Base-by-base conservation (phyloP, 257 asterid genomes). In the Nicotiana otophora region DNA sequence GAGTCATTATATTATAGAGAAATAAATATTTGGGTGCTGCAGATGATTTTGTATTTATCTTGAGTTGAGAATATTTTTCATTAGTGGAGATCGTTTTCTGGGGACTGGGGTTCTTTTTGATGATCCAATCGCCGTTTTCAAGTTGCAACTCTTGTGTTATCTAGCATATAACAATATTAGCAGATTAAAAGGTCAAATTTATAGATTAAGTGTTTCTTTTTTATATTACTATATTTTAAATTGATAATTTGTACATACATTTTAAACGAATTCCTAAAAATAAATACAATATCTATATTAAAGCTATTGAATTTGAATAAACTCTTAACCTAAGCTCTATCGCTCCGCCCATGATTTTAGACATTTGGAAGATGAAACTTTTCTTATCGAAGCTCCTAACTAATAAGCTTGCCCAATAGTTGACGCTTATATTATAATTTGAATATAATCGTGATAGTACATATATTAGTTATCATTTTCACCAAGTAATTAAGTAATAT, bases 281-380 rank as follows among this genome's bases (percentile, higher is more conserved):
- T 3, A 1, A 39, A 7, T 39, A 39, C 2, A 0, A 7, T 7
- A 39, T 39, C 2, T 39, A 42, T 42, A 42, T 42, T 3, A 42
- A 42, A 42, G 1, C 2, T 42, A 42, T 42, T 8, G 48, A 0
- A 42, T 0, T 42, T 0, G 4, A 0, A 2, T 0, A 2, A 0
- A 39, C 3, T 10, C 51, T 8, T 8, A 8, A 1, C 11, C 12
- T 9, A 39, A 39, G 2, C 48, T 39, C 48, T 39, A 39, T 10
- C 9, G 46, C 2, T 36, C 46, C 2, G 46, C 46, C 46, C 46
- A 8, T 42, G 11, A 54, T 62, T 62, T 14, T 15, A 20, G 20
- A 20, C 14, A 61, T 30, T 20, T 61, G 8, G 2, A 10, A 20
- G 26, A 61, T 20, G 20, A 61, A 61, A 20, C 26, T 61, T 20